Evolutionary conservation across 768 basidiomycete species (phyloP).

Genomic region (Pisolithus tinctorius): DNA sequence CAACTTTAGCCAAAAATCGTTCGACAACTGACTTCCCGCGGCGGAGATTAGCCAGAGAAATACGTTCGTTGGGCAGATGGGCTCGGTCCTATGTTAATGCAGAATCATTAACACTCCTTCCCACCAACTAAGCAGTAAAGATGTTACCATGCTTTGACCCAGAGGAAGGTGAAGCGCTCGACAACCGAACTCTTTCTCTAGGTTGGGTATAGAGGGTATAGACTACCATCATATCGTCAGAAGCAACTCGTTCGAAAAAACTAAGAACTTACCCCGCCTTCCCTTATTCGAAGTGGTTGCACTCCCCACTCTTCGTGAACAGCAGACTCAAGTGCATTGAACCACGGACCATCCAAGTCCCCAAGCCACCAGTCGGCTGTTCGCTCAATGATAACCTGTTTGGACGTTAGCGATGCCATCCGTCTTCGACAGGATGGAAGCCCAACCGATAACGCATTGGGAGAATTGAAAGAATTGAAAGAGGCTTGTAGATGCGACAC

Average conservation of each 20-base stretch:
- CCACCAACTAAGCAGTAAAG: not conserved
- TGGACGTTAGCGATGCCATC: not conserved
- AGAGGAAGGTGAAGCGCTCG: conserved; percentile 91
- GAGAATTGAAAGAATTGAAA: conserved; percentile 56
- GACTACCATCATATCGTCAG: conserved; percentile 42
- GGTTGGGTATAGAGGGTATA: conserved; percentile 87
- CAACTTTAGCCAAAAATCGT: conserved; percentile 58
- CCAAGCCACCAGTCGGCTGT: conserved; percentile 97
- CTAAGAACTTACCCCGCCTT: conserved; percentile 71
- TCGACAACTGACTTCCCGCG: conserved; percentile 74
- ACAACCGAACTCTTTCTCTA: conserved; percentile 88
- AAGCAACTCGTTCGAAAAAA: not conserved
- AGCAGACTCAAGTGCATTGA: conserved; percentile 76
- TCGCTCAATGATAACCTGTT: conserved; percentile 70
- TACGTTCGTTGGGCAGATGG: conserved; percentile 90
- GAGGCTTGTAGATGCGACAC: conserved; percentile 48
- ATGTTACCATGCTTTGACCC: conserved; percentile 82
- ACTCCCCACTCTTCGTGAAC: conserved; percentile 84
- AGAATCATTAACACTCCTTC: not conserved
- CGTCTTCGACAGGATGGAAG: not conserved
- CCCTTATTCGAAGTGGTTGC: conserved; percentile 80
- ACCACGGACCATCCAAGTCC: conserved; percentile 77
- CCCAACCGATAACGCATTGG: conserved; percentile 64
- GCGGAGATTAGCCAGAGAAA: conserved; percentile 74
- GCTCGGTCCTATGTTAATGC: conserved; percentile 65